phyloP scores from a whole-genome alignment of 2,329 filamentous ascomycete species.

The Fusarium protoensiforme region DNA sequence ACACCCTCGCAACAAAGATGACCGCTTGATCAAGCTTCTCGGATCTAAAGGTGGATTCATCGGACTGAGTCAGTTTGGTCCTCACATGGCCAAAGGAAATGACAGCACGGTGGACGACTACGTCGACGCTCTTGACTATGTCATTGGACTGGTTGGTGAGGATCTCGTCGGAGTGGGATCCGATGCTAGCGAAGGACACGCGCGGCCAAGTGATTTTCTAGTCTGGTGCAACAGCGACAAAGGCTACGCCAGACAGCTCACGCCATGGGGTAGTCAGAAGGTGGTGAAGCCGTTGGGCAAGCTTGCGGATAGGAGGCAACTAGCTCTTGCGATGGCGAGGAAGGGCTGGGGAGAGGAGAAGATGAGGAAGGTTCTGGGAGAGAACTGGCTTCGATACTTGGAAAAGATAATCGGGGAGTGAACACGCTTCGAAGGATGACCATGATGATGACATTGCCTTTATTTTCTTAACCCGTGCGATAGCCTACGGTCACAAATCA shows the following conservation, averaged over 20 bases:
- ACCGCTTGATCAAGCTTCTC: conserved; percentile 49
- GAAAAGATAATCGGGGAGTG: conserved; percentile 46
- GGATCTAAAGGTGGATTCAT: conserved; percentile 52
- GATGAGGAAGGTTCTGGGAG: conserved; percentile 52
- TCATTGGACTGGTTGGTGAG: conserved; percentile 50
- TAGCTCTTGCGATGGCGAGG: conserved; percentile 51
- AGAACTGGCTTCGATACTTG: conserved; percentile 53
- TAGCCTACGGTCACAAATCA: too few relatives aligned
- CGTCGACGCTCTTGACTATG: conserved; percentile 52
- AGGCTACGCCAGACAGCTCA: conserved; percentile 51
- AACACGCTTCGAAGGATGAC: too few relatives aligned
- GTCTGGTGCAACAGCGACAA: conserved; percentile 55
- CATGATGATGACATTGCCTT: too few relatives aligned
- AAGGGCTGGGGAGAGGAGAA: conserved; percentile 51
- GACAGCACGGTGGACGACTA: conserved; percentile 55
- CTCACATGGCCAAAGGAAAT: conserved; percentile 53
- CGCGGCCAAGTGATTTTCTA: conserved; percentile 52
- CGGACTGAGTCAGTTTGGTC: conserved; percentile 52
- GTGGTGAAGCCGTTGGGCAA: conserved; percentile 53
- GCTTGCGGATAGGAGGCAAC: conserved; percentile 47
- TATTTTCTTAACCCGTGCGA: too few relatives aligned
- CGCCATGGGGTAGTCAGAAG: conserved; percentile 53
- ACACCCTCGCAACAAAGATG: conserved; percentile 52
- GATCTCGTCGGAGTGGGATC: conserved; percentile 52
- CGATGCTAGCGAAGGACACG: conserved; percentile 53